Evolutionary conservation across 2,329 filamentous ascomycete genomes (phyloP).

Genomic region (Trichoderma sp.): DNA sequence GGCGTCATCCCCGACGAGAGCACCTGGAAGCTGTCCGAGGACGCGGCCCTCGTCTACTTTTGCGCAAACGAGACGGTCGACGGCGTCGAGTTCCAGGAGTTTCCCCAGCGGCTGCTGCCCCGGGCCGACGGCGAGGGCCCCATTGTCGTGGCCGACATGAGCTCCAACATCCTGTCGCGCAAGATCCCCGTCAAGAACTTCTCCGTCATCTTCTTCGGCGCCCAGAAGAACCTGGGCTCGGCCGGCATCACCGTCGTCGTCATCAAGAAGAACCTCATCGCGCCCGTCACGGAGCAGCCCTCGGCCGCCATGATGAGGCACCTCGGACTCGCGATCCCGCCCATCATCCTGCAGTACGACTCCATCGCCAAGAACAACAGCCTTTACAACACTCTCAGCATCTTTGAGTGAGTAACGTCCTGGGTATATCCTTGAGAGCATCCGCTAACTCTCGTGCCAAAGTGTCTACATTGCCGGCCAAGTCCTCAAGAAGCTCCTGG

Average conservation of each 20-base stretch:
- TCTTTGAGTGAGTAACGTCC: conserved; percentile 69
- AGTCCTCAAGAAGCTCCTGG: conserved; percentile 76
- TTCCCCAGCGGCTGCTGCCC: conserved; percentile 65
- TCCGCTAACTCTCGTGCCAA: not conserved
- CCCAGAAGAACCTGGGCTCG: conserved; percentile 90
- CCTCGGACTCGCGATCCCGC: conserved; percentile 75
- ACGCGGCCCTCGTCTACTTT: conserved; percentile 78
- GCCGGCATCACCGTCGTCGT: conserved; percentile 86
- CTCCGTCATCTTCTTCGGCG: conserved; percentile 85
- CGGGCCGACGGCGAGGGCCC: conserved; percentile 63
- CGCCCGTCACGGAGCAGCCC: conserved; percentile 66
- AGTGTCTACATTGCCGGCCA: conserved; percentile 88
- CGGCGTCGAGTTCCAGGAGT: conserved; percentile 83
- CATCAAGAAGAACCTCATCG: conserved; percentile 77
- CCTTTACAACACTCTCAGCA: conserved; percentile 92
- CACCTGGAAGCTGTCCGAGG: conserved; percentile 72
- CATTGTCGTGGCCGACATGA: conserved; percentile 90
- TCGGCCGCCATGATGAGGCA: conserved; percentile 65
- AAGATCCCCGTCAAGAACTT: conserved; percentile 77
- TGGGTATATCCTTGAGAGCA: not conserved
- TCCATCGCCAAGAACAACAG: conserved; percentile 90
- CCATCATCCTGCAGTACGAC: conserved; percentile 80
- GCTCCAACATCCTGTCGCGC: conserved; percentile 86
- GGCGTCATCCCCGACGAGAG: conserved; percentile 77
- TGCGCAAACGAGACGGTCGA: conserved; percentile 96